Evolutionary conservation across 768 basidiomycete genomes (phyloP).

Genomic region (Macrolepiota albuminosa): DNA sequence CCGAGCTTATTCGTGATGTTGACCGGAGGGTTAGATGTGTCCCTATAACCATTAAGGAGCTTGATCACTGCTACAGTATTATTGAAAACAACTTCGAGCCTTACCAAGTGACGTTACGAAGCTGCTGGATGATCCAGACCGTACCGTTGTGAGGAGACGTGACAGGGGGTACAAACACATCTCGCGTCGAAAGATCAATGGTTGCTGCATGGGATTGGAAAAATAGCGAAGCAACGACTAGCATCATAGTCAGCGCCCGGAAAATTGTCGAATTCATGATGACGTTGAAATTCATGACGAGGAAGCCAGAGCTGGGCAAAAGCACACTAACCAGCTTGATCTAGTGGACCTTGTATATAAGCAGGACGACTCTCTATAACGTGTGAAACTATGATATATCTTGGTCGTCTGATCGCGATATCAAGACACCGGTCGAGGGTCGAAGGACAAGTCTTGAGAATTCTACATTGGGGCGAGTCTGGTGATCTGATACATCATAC

Average conservation of each 20-base stretch:
- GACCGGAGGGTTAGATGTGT: conserved; percentile 25
- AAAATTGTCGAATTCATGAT: neutral
- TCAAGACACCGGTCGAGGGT: neutral
- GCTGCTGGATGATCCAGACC: conserved; percentile 31
- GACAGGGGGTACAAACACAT: conserved; percentile 36
- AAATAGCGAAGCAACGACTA: conserved; percentile 8
- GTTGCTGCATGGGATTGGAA: conserved; percentile 1
- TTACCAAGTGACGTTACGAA: conserved; percentile 36
- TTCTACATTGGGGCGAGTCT: neutral
- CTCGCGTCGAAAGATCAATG: conserved; percentile 17
- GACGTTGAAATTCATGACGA: neutral
- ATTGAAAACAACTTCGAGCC: conserved; percentile 10
- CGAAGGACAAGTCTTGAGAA: neutral
- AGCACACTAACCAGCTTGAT: neutral
- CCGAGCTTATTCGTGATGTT: conserved; percentile 36
- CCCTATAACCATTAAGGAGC: conserved; percentile 15
- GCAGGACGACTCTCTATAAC: neutral
- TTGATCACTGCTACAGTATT: neutral
- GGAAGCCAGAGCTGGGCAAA: neutral
- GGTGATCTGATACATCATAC: neutral
- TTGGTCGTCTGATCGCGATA: conserved; percentile 1
- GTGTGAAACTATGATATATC: neutral
- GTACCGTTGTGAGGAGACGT: conserved; percentile 24
- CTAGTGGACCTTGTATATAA: neutral
- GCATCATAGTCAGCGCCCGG: neutral